These are phyloP conservation scores for Volvariella surrecta DNA, from an alignment of 1,284 basidiomycete genomes.

Conservation along the genomic window DNA sequence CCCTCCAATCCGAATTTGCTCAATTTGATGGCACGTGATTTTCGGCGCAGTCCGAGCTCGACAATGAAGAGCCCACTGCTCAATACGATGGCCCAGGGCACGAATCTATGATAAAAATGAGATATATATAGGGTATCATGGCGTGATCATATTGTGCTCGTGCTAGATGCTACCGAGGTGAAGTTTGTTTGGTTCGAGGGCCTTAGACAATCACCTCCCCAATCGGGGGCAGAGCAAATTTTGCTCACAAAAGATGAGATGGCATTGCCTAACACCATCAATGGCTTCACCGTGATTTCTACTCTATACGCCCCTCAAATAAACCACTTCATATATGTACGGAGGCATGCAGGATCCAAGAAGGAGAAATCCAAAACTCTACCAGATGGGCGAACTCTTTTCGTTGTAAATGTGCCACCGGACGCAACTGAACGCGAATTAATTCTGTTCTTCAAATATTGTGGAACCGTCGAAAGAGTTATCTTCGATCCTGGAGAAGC, in stretches of 20 bases:
- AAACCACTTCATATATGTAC: slow-evolving; percentile 57
- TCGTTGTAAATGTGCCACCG: slow-evolving; percentile 80
- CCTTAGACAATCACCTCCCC: too few species aligned
- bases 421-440: slow-evolving; percentile 78
- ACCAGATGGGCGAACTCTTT: slow-evolving; percentile 71
- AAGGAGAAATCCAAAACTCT: slow-evolving; percentile 27
- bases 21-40: neutral
- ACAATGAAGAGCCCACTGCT: too few species aligned
- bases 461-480: slow-evolving; percentile 72
- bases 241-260: neutral
- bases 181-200: neutral
- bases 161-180: neutral
- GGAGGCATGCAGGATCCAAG: slow-evolving; percentile 43
- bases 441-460: slow-evolving; percentile 60
- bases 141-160: neutral
- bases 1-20: neutral
- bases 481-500: slow-evolving; percentile 43
- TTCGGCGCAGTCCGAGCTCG: too few species aligned
- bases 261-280: slow-evolving; percentile 21
- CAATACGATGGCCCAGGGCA: too few species aligned
- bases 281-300: slow-evolving; percentile 55
- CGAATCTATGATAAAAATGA: too few species aligned
- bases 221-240: too few species aligned
- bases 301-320: slow-evolving; percentile 42
- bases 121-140: too few species aligned